Evolutionary conservation across 371 early-diverging fungal species (phyloP), one percentile per base, ranked within the genome.

Genomic region (Batkoa obscura): DNA sequence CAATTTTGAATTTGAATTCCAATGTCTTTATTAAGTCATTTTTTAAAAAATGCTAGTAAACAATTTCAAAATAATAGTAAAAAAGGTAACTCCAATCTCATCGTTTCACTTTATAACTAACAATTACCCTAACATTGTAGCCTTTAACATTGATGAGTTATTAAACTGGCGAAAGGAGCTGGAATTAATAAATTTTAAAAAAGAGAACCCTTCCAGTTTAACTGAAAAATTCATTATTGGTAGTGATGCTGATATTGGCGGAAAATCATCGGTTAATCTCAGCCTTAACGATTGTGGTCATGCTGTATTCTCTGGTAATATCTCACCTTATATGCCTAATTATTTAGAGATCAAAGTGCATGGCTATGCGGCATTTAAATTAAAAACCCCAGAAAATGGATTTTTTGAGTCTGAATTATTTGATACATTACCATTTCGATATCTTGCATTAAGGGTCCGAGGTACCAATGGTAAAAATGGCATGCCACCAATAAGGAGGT

Each of bases 201-300:
- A 67, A 10, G 66, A 75, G 42, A 70, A 76, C 42, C 77, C 77
- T 59, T 59, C 84, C 15, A 62, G 17, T 3, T 3, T 45, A 45
- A 2, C 3, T 34, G 51, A 79, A 46, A 60, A 72, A n/a, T 94
- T 88, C 86, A 68, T 78, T 4, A 72, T 84, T 32, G 94, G 94
- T 0, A 79, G 82, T 12, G 94, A 94, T 66, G 79, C 81, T 58
- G 92, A 94, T 65, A 86, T 94, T 69, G 91, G 91, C 51, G 90
- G 81, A 59, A 64, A 62, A 37, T 56, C 48, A 12, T 2, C 48
- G n/a, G 53, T 49, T 6, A 51, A 32, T 2, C 42, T 50, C 5
- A 53, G 55, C 2, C 17, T 46, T 5, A 55, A 42, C 0, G 23
- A n/a, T 31, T 45, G 57, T 39, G 36, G 37, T 1, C 1, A 8